These are phyloP conservation scores for Cryptococcus deneoformans DNA, from an alignment of 1,284 basidiomycete species.

Conservation along the genomic window DNA sequence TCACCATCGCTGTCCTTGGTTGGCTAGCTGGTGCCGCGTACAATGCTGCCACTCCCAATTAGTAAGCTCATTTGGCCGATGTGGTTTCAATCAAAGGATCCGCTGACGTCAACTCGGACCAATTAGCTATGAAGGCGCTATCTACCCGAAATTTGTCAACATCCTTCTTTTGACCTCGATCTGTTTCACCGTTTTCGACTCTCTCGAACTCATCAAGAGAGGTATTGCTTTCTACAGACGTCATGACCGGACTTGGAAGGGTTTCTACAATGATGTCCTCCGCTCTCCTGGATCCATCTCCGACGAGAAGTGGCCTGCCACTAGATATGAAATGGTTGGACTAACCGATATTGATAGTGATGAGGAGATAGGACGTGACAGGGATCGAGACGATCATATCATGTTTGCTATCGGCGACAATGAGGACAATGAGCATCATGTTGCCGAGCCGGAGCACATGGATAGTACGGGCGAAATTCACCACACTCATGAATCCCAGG, in stretches of 20 bases:
- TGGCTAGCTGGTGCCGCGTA: constrained; percentile 43
- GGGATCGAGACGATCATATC: background rate
- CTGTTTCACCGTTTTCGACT: constrained; percentile 32
- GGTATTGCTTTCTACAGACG: constrained; percentile 22
- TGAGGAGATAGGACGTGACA: background rate
- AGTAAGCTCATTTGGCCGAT: constrained; percentile 39
- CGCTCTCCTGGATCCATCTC: background rate
- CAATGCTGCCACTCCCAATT: constrained; percentile 32
- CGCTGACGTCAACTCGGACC: background rate
- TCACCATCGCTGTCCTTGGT: constrained; percentile 29
- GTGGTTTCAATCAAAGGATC: constrained; percentile 5
- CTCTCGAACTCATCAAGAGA: constrained; percentile 33
- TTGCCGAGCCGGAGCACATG: constrained; percentile 10
- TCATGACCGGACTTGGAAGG: constrained; percentile 22
- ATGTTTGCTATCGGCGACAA: constrained; percentile 15
- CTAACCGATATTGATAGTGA: constrained; percentile 1
- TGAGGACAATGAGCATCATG: constrained; percentile 16
- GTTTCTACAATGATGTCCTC: constrained; percentile 25
- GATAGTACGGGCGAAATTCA: constrained; percentile 15
- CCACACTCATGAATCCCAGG: background rate
- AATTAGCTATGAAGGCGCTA: constrained; percentile 39
- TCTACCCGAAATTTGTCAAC: constrained; percentile 31
- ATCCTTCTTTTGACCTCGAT: constrained; percentile 37
- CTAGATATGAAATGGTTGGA: constrained; percentile 40
- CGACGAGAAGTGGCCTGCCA: constrained; percentile 2